Base-by-base conservation (phyloP, 1,139 yeast species). In the Taphrina flavorubra region DNA sequence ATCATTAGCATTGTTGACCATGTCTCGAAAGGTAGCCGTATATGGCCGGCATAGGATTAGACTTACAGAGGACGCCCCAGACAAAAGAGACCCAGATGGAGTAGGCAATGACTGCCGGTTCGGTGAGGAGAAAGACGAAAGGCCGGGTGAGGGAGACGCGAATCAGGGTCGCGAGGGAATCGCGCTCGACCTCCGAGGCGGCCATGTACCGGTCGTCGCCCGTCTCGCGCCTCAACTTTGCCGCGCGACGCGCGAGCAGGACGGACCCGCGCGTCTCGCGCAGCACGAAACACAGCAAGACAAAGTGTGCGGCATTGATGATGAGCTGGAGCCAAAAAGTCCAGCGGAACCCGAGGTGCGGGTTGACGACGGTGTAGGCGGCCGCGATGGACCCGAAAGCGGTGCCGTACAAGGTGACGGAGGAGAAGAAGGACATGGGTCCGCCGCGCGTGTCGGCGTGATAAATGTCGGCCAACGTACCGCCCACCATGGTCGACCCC, bases 401-500 rank as follows among this genome's bases (percentile, higher is more conserved):
- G 0, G 90, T 89, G 0, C 92, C 92, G 65, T 87, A 77, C 25
- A 74, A 68, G 0, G 90, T 89, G 31, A 87, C 87, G 34, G 86
- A 74, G 0, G 86, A 81, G 76, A 84, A 87, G n/a, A 84, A 77
- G 0, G 87, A 86, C 81, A 87, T 79, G 1, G 90, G 89, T 44
- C 79, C 74, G 65, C 84, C 85, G 61, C 90, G 79, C 59, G 83
- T 81, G 87, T 89, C 73, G 85, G 79, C 79, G 88, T 86, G 79
- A 87, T 89, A 67, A 84, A 81, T 79, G 78, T 92, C 97, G 69
- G 88, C 83, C 71, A 91, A 84, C 4, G 96, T 86, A 71, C 97
- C 97, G 70, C 94, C 95, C 11, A 94, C 97, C 73, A 90, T 86
- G 5, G 96, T 87, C 76, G 92, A 81, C 0, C 96, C 91, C 6